Evolutionary conservation across 768 basidiomycete genomes (phyloP), one percentile per base, ranked within the genome.

Genomic region (Termitomyces sp.): DNA sequence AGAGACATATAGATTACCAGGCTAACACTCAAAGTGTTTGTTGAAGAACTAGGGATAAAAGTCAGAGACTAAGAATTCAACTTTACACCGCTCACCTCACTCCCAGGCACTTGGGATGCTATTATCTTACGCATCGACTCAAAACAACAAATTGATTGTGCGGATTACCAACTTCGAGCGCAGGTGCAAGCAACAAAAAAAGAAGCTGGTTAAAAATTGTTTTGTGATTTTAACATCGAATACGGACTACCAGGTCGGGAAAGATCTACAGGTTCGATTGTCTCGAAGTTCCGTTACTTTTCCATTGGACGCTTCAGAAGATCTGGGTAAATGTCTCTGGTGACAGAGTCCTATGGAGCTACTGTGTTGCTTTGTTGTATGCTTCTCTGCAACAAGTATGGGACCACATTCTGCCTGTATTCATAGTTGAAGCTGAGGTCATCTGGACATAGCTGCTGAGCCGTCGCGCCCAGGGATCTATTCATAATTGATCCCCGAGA

Each of bases 131-230:
- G 7, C 31, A 33, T 33, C 31, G 31, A 33, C 8, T 33, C 31
- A 33, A 33, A 33, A 2, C 8, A 2, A 33, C 8, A 10, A 33
- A 33, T 33, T 33, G 31, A 33, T 10, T 9, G 31, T 9, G 1
- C 31, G 9, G 31, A 33, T 33, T 33, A 9, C 9, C 31, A 8
- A 51, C 64, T 73, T 38, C 71, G 70, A 35, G 60, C 66, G 1
- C 74, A 78, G 56, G 72, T 68, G 3, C 73, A 79, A 57, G 63
- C 62, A 6, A 74, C 78, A 28, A 80, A 78, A 64, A 85, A 83
- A 67, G 75, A 75, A 50, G 76, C 78, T 1, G 73, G 66, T 4
- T 62, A 81, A 51, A 83, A 82, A 62, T 10, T 12, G 15, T 50
- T 15, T 9, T 17, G 4, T 7, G 9, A 50, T 50, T 9, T 30